phyloP scores from a whole-genome alignment of 2,329 filamentous ascomycete species.

The Exophiala bonariae region DNA sequence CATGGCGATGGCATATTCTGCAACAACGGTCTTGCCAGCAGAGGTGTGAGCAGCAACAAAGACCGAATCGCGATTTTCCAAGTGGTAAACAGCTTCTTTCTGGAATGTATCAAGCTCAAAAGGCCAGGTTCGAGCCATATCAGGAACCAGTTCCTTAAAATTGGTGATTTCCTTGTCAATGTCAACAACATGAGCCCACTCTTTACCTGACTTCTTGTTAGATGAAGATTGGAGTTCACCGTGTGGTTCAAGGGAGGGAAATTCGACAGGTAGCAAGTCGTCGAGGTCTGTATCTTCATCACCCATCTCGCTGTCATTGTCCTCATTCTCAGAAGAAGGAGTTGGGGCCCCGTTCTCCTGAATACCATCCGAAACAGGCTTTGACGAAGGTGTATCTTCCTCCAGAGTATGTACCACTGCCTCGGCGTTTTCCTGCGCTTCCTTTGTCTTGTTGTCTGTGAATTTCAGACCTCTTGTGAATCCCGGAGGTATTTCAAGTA shows the following conservation, averaged over 20 bases:
- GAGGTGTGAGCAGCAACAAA: constrained; percentile 98
- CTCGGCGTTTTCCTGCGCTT: constrained; percentile 62
- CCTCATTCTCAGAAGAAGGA: constrained; percentile 8
- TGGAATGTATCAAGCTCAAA: constrained; percentile 98
- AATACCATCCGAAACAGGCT: constrained; percentile 15
- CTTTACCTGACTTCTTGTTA: constrained; percentile 71
- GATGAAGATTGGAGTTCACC: constrained; percentile 71
- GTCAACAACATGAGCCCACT: constrained; percentile 99
- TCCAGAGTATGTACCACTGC: constrained; percentile 68
- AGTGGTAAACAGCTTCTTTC: constrained; percentile 96
- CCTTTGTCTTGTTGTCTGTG: constrained; percentile 57
- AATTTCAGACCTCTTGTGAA: constrained; percentile 77
- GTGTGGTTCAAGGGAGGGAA: constrained; percentile 84
- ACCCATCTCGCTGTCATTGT: constrained; percentile 34
- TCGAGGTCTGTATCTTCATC: constrained; percentile 70
- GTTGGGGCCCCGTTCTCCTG: constrained; percentile 8
- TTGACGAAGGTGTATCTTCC: constrained; percentile 36
- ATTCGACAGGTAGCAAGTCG: constrained; percentile 84
- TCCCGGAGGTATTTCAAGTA: constrained; percentile 81
- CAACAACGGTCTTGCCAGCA: constrained; percentile 95
- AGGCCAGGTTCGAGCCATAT: constrained; percentile 95
- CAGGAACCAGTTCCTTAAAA: constrained; percentile 86
- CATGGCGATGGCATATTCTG: constrained; percentile 94
- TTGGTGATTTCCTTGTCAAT: constrained; percentile 92
- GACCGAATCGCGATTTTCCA: constrained; percentile 94